phyloP scores from a whole-genome alignment of 2,329 filamentous ascomycete species.

The Xylariaceae sp. region DNA sequence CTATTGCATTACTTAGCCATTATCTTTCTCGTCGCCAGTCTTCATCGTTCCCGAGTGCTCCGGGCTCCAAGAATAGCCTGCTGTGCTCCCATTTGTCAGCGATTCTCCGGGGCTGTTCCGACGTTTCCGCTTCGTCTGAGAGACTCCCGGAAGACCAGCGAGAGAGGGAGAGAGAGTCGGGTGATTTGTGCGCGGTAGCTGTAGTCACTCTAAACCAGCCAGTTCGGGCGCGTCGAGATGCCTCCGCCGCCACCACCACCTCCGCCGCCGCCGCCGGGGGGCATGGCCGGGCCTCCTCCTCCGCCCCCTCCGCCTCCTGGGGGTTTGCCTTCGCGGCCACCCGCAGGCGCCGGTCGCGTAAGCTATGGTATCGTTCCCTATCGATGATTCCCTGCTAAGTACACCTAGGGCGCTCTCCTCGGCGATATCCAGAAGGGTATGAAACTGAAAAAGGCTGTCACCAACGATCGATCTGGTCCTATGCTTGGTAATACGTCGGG shows the following conservation, averaged over 20 bases:
- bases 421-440: slow-evolving; percentile 81
- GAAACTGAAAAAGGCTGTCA: slow-evolving; percentile 75
- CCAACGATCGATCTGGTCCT: slow-evolving; percentile 89
- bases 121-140: neutral
- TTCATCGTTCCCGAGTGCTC: neutral
- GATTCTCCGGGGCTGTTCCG: neutral
- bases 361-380: slow-evolving; percentile 29
- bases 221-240: slow-evolving; percentile 30
- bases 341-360: slow-evolving; percentile 56
- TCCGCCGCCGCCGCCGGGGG: slow-evolving; percentile 59
- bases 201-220: neutral
- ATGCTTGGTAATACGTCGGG: slow-evolving; percentile 53
- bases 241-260: slow-evolving; percentile 59
- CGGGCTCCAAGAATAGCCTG: neutral
- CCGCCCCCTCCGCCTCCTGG: slow-evolving; percentile 63
- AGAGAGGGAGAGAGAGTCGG: neutral
- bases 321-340: slow-evolving; percentile 52
- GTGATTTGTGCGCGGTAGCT: neutral
- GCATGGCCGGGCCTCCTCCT: slow-evolving; percentile 56
- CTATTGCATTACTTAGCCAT: slow-evolving; percentile 11
- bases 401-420: slow-evolving; percentile 70
- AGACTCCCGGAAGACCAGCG: too few relatives aligned
- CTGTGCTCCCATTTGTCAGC: neutral
- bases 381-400: slow-evolving; percentile 1
- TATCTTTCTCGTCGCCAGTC: slow-evolving; percentile 4